Evolutionary conservation across 768 basidiomycete genomes (phyloP).

Genomic region (Trametes gibbosa): DNA sequence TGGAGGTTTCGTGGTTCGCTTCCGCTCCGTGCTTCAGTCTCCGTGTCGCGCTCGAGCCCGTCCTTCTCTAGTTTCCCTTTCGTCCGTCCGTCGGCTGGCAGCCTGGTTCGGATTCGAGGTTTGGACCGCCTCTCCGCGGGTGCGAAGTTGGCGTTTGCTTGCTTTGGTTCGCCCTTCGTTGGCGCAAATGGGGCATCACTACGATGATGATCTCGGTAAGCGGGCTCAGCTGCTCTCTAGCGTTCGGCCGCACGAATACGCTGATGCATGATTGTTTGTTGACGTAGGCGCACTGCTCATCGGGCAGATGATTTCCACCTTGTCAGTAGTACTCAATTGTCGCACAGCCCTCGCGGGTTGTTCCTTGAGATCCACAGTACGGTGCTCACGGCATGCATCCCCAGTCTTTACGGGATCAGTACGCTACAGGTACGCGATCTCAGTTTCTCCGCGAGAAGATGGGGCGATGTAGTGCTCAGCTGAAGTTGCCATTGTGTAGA

Average conservation of each 20-base stretch:
- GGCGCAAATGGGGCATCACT: constrained; percentile 7
- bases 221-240: background rate
- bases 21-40: background rate
- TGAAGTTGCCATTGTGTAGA: constrained; percentile 5
- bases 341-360: background rate
- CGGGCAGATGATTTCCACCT: constrained; percentile 21
- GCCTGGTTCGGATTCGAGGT: background rate
- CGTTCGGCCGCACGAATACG: background rate
- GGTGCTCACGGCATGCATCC: background rate
- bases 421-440: constrained; percentile 13
- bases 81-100: background rate
- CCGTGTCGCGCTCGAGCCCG: background rate
- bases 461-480: background rate
- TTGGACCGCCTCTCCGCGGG: background rate
- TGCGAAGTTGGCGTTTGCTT: background rate
- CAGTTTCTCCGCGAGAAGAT: background rate
- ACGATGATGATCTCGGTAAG: constrained; percentile 18
- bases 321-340: constrained; percentile 1
- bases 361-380: background rate
- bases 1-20: background rate
- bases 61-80: background rate
- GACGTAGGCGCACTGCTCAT: constrained; percentile 17
- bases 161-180: background rate
- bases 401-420: constrained; percentile 18
- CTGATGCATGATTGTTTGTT: background rate